Evolutionary conservation across 2,329 filamentous ascomycete species (phyloP).

Genomic region (Byssochlamys sp.): DNA sequence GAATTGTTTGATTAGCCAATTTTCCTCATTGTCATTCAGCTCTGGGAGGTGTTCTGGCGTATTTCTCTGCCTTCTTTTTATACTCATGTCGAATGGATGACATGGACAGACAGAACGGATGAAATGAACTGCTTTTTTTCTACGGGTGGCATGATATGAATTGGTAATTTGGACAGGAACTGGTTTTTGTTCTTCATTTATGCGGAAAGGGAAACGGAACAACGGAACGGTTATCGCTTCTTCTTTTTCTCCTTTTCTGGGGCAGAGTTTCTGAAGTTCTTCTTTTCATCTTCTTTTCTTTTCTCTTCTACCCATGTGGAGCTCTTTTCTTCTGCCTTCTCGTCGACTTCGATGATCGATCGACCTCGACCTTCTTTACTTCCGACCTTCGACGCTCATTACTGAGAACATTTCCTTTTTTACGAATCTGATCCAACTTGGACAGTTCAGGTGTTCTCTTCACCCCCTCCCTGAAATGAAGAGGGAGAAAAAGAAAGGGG

Average conservation of each 20-base stretch:
- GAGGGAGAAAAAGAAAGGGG: not conserved
- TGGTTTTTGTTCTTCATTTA: slow-evolving; percentile 3
- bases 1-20: slow-evolving; percentile 6
- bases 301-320: slow-evolving; percentile 8
- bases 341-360: not conserved
- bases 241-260: slow-evolving; percentile 20
- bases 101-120: slow-evolving; percentile 1
- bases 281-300: slow-evolving; percentile 21
- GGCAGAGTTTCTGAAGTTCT: slow-evolving; percentile 29
- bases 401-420: not conserved
- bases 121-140: slow-evolving; percentile 1
- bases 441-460: not conserved
- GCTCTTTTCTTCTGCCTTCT: slow-evolving; percentile 11
- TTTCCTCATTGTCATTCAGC: not conserved
- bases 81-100: not conserved
- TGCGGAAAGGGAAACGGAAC: not conserved
- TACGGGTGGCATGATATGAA: slow-evolving; percentile 9
- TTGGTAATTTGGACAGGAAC: slow-evolving; percentile 7
- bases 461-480: not conserved
- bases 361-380: not conserved
- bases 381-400: not conserved
- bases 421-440: not conserved
- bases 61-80: not conserved
- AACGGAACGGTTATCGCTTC: slow-evolving; percentile 8
- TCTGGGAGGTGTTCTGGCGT: not conserved